Conservation (phyloP, 345 rosid species). For the Sapria himalayana region DNA sequence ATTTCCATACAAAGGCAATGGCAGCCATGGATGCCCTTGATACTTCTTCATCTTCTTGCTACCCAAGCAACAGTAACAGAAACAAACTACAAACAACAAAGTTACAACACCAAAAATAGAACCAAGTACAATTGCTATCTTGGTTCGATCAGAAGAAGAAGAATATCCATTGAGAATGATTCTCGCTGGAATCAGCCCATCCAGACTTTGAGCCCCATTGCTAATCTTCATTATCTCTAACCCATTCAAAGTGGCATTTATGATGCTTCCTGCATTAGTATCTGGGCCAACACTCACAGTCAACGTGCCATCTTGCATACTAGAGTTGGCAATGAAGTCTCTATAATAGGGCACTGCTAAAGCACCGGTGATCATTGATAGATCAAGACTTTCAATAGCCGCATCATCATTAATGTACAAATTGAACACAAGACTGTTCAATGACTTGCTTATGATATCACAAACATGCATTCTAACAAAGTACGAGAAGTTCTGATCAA, state of each 20-base stretch:
- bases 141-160: slow-evolving; percentile 16
- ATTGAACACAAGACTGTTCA: slow-evolving; percentile 61
- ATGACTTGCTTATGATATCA: slow-evolving; percentile 49
- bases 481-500: slow-evolving; percentile 49
- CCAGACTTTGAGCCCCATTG: slow-evolving; percentile 53
- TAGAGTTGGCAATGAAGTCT: slow-evolving; percentile 59
- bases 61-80: slow-evolving; percentile 42
- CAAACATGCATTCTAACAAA: slow-evolving; percentile 84
- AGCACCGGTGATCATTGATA: slow-evolving; percentile 28
- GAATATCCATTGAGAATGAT: slow-evolving; percentile 34
- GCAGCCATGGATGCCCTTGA: slow-evolving; percentile 69
- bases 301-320: slow-evolving; percentile 27
- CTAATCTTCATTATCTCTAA: slow-evolving; percentile 81
- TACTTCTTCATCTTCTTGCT: slow-evolving; percentile 31
- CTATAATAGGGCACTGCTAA: slow-evolving; percentile 45
- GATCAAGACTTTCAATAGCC: slow-evolving; percentile 55
- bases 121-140: slow-evolving; percentile 23
- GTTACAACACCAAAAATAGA: slow-evolving; percentile 26
- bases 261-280: slow-evolving; percentile 20
- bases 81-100: slow-evolving; percentile 21
- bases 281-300: slow-evolving; percentile 92
- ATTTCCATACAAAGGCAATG: slow-evolving; percentile 78
- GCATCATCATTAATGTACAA: slow-evolving; percentile 58
- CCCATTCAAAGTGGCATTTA: slow-evolving; percentile 63
- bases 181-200: slow-evolving; percentile 41